Evolutionary conservation across 768 basidiomycete species (phyloP).

Genomic region (Termitomyces sp.): DNA sequence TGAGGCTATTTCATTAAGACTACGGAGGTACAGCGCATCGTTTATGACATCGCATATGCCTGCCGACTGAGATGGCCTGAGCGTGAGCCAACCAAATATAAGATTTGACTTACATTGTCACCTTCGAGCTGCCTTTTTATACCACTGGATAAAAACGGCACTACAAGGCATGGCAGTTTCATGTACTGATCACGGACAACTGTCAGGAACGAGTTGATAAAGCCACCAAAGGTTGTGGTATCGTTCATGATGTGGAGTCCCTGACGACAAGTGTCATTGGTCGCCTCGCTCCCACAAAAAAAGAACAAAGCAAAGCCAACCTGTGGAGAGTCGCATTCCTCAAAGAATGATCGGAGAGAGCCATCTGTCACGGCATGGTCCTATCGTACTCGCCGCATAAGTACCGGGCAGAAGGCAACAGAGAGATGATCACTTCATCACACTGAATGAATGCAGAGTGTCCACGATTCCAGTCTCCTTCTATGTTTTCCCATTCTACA

Average conservation of each 20-base stretch:
- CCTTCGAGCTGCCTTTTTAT: conserved; percentile 19
- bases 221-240: conserved; percentile 57
- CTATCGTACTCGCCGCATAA: conserved; percentile 25
- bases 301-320: conserved; percentile 31
- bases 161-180: conserved; percentile 53
- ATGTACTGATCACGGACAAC: conserved; percentile 62
- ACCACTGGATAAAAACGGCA: conserved; percentile 49
- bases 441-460: conserved; percentile 46
- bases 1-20: conserved; percentile 42
- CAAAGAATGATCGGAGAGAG: conserved; percentile 58
- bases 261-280: conserved; percentile 24
- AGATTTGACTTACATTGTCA: conserved; percentile 37
- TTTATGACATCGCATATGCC: conserved; percentile 45
- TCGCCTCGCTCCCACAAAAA: neutral
- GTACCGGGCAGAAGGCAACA: neutral
- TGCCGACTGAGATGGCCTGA: conserved; percentile 22
- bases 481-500: conserved; percentile 45
- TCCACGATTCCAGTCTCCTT: conserved; percentile 53
- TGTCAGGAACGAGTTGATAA: conserved; percentile 52
- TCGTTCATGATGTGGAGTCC: conserved; percentile 69
- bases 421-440: conserved; percentile 37
- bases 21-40: conserved; percentile 55
- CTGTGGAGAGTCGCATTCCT: conserved; percentile 74
- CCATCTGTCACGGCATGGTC: conserved; percentile 64
- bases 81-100: conserved; percentile 3